Base-by-base conservation (phyloP, 768 basidiomycete genomes). In the Coprinopsis sp. region DNA sequence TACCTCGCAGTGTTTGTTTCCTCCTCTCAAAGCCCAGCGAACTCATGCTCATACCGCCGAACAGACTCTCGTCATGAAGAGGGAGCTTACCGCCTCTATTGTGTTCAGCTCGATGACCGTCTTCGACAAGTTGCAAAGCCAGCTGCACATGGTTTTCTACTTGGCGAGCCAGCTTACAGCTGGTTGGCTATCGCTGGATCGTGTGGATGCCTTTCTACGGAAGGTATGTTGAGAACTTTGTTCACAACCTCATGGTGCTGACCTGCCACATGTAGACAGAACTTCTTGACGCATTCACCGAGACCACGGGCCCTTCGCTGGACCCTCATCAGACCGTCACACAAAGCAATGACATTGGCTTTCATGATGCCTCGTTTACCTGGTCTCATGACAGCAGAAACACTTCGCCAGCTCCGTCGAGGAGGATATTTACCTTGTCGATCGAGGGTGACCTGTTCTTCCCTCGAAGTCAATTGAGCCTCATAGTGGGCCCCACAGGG, bases 151-250 rank as follows among this genome's bases (percentile, higher is more conserved):
- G 55, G 56, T 60, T 0, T 64, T 70, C 27, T 60, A 57, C 33
- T 53, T 54, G 13, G 44, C 67, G 30, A 64, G 59, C 8, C 54
- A 59, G 31, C 11, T 54, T 8, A 54, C 68, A 18, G 60, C 66
- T 54, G 80, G 74, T 33, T 79, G 79, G 59, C 83, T 88, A 6
- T 83, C 83, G 1, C 57, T 87, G 2, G 74, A 78, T 49, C 77
- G 86, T 54, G 58, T 72, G 4, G 56, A 66, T 23, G 64, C 65
- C 33, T 73, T 73, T 55, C 47, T 73, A 30, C 59, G 64, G 29
- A 63, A 70, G 19, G 72, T 72, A 10, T 28, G 53, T 46, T 10
- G 2, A 22, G 23, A 19, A 18, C n/a, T 31, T 3, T 13, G 29
- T 3, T 12, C 23, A n/a, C n/a, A 19, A 10, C 28, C n/a, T n/a